Conservation (phyloP, 2,329 filamentous ascomycete genomes). For the Diaporthe batatas region DNA sequence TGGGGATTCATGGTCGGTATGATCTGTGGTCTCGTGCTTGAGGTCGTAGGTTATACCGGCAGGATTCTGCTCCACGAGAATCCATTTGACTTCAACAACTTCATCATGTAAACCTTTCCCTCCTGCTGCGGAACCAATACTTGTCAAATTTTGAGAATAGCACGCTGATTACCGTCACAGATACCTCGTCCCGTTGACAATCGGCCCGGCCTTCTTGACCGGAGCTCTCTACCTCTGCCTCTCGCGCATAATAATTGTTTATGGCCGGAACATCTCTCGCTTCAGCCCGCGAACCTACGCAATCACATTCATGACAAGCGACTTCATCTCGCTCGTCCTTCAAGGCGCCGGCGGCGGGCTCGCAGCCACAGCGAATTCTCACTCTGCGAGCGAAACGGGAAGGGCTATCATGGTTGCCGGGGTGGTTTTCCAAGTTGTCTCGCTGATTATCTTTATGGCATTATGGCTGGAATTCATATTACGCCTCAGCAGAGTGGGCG, state of each 20-base stretch:
- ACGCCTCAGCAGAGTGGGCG: background rate
- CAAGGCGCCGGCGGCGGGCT: slow-evolving; percentile 24
- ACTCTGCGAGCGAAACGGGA: background rate
- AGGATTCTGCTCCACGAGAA: background rate
- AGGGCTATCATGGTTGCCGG: slow-evolving; percentile 10
- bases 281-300: slow-evolving; percentile 15
- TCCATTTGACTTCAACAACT: slow-evolving; percentile 10
- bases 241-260: background rate
- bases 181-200: slow-evolving; percentile 8
- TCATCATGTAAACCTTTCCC: background rate
- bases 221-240: slow-evolving; percentile 12
- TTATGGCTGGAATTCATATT: background rate
- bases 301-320: slow-evolving; percentile 23
- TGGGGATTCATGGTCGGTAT: slow-evolving; percentile 11
- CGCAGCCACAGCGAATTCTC: slow-evolving; percentile 8
- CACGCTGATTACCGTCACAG: background rate
- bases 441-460: background rate
- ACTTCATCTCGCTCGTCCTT: slow-evolving; percentile 25
- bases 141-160: background rate
- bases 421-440: slow-evolving; percentile 9
- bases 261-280: background rate
- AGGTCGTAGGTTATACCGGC: background rate
- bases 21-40: slow-evolving; percentile 8
- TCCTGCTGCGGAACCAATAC: too few species aligned
- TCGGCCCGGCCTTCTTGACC: background rate